Conservation (phyloP, 176 grass and related monocot genomes). For the Raddia guianensis region DNA sequence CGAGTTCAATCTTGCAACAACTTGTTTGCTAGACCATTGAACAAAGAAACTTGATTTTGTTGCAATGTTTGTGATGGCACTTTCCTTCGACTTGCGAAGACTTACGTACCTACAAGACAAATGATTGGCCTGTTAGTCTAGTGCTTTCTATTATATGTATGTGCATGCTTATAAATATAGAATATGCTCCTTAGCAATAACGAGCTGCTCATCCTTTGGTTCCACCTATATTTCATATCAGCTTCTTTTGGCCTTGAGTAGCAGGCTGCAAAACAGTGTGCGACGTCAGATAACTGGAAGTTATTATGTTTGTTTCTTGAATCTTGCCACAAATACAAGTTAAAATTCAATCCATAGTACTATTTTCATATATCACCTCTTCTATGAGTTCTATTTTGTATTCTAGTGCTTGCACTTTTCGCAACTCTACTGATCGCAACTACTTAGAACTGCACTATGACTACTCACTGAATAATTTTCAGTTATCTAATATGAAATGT, state of each 20-base stretch:
- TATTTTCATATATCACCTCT: not conserved
- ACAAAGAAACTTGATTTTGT: not conserved
- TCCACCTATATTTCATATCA: not conserved
- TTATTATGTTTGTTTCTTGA: not conserved
- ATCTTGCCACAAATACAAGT: not conserved
- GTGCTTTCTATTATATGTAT: slow-evolving; percentile 11
- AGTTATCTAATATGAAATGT: not conserved
- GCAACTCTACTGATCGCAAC: not conserved
- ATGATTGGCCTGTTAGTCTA: not conserved
- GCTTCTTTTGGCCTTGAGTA: not conserved
- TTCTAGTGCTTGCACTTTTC: not conserved
- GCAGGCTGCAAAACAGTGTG: not conserved
- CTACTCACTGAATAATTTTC: not conserved
- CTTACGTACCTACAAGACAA: not conserved
- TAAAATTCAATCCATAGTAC: not conserved
- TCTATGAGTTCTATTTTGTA: not conserved
- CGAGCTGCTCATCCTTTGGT: not conserved
- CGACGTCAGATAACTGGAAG: not conserved
- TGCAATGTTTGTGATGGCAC: not conserved
- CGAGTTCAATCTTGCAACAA: not conserved
- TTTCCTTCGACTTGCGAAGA: not conserved
- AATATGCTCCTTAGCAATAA: not conserved
- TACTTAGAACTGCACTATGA: not conserved
- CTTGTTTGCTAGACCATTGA: slow-evolving; percentile 2
- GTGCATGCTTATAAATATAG: slow-evolving; percentile 17